These are phyloP conservation scores for Malus orientalis DNA, from an alignment of 306 rosid species.

Conservation along the genomic window DNA sequence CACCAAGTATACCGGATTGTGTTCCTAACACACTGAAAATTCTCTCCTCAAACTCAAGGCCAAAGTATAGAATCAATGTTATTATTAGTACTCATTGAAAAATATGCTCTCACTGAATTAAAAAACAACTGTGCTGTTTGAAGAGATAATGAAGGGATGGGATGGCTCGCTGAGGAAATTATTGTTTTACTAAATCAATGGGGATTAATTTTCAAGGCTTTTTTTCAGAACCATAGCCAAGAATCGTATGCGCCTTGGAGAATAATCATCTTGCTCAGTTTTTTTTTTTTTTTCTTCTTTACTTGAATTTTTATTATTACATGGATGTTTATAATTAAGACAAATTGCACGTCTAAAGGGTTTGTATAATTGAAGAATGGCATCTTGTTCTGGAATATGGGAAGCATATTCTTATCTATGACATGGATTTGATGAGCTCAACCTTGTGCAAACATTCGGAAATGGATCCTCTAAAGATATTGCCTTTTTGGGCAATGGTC, in stretches of 20 bases:
- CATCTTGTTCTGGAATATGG: slow-evolving; percentile 34
- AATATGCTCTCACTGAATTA: slow-evolving; percentile 42
- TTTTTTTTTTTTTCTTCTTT: neutral
- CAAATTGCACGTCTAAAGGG: slow-evolving; percentile 5
- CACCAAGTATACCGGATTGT: too few species aligned
- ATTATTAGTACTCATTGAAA: neutral
- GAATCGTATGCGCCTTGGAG: slow-evolving; percentile 53
- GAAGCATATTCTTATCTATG: slow-evolving; percentile 5
- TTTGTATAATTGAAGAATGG: slow-evolving; percentile 13
- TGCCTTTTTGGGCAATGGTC: neutral
- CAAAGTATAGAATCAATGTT: neutral
- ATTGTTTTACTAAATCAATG: neutral
- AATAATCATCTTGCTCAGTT: slow-evolving; percentile 2
- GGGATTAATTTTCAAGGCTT: slow-evolving; percentile 8
- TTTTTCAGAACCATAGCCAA: slow-evolving; percentile 9
- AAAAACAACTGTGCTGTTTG: slow-evolving; percentile 10
- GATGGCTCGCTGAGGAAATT: slow-evolving; percentile 7
- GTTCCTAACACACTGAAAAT: too few species aligned
- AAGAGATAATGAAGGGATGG: slow-evolving; percentile 26
- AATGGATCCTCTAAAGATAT: neutral
- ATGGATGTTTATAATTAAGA: neutral
- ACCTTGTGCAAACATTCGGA: neutral
- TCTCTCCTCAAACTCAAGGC: too few species aligned
- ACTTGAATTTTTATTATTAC: neutral
- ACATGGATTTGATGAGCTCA: neutral